Evolutionary conservation across 2,329 filamentous ascomycete genomes (phyloP).

Genomic region (Aspergillus japonicus): DNA sequence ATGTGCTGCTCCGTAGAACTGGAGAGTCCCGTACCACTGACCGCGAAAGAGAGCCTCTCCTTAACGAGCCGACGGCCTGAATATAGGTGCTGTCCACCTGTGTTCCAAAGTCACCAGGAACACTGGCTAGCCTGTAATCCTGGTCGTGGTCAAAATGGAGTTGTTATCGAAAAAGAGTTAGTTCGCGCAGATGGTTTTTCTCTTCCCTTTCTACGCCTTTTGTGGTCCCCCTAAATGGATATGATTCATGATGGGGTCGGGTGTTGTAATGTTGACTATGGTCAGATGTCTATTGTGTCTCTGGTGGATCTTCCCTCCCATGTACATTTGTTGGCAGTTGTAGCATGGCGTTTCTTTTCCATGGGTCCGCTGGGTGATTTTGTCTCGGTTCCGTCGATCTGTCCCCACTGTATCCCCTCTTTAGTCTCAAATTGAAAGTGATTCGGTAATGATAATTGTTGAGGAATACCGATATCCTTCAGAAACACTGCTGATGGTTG

Average conservation of each 20-base stretch:
- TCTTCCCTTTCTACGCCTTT: not conserved
- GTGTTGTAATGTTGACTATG: not conserved
- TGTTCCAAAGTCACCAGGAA: not conserved
- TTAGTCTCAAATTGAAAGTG: not conserved
- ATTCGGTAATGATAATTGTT: not conserved
- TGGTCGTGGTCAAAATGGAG: not conserved
- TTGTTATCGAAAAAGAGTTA: not conserved
- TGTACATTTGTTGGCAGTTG: not conserved
- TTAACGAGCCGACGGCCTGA: constrained; percentile 39
- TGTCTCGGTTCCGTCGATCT: not conserved
- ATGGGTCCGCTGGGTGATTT: not conserved
- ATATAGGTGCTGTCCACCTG: not conserved
- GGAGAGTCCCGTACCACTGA: constrained; percentile 45
- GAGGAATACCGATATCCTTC: not conserved
- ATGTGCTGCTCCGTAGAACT: constrained; percentile 35
- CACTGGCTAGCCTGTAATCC: not conserved
- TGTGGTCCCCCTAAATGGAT: not conserved
- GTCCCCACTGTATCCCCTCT: not conserved
- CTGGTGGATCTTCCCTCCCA: not conserved
- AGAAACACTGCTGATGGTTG: not conserved
- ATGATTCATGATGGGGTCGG: not conserved
- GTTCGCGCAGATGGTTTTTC: not conserved
- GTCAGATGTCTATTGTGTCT: not conserved
- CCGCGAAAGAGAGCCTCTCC: constrained; percentile 54
- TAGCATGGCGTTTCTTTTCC: not conserved